phyloP scores from a whole-genome alignment of 257 asterid species.

The Leonotis leonurus region DNA sequence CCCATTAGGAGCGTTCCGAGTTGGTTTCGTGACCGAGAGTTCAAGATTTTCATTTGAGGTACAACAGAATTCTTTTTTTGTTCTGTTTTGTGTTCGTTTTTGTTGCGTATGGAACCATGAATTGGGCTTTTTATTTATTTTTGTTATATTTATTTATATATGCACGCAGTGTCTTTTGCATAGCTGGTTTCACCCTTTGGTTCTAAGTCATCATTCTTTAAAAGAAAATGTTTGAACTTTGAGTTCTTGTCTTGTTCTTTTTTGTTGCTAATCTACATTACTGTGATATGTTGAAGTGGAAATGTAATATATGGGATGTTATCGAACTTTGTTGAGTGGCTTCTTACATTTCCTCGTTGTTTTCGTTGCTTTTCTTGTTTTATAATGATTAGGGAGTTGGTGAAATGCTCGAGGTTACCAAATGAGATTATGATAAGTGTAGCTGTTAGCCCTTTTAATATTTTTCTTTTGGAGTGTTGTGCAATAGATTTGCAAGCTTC shows the following conservation, averaged over 20 bases:
- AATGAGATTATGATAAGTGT: not conserved
- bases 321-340: not conserved
- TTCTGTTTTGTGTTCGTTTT: not conserved
- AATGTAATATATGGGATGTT: not conserved
- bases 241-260: not conserved
- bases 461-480: not conserved
- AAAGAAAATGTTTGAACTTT: constrained; percentile 4
- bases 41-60: constrained; percentile 18
- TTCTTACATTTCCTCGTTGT: too few relatives aligned
- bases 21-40: constrained; percentile 7
- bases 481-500: too few relatives aligned
- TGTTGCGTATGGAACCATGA: not conserved
- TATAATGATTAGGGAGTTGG: not conserved
- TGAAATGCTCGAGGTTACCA: not conserved
- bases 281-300: not conserved
- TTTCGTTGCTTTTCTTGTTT: constrained; percentile 1
- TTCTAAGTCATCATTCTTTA: not conserved
- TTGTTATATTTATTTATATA: not conserved
- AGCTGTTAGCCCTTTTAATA: not conserved
- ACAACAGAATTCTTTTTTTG: not conserved
- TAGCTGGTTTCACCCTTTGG: not conserved
- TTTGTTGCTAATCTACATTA: not conserved
- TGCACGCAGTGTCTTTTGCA: not conserved
- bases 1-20: constrained; percentile 9
- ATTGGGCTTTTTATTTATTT: constrained; percentile 6